Evolutionary conservation across 345 rosid species (phyloP), one percentile per base, ranked within the genome.

Genomic region (Boechera stricta): DNA sequence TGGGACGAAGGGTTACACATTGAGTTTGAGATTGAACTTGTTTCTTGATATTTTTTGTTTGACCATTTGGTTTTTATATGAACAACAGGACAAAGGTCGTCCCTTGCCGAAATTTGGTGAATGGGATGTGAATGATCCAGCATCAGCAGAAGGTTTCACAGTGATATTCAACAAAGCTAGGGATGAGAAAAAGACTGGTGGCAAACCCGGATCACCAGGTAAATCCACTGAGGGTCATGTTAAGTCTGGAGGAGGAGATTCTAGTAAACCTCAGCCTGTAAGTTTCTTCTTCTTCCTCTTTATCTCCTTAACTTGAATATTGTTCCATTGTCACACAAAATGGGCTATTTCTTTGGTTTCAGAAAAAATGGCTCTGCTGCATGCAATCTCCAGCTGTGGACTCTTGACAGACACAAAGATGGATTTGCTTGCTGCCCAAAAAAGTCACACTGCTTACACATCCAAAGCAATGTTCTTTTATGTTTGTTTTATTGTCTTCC

Each of bases 61-160:
- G 24, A 63, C 31, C 12, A 24, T 21, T 12, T 56, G 71, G 65
- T 42, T 26, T 66, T 16, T 69, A 24, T 15, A 41, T 72, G 36
- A 32, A 45, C 7, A 80, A 69, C 87, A 94, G 96, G 97, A 94
- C 63, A 82, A 84, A 77, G 95, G 95, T 82, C 89, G 84, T 73
- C 87, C 98, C 52, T 86, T 90, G 77, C 98, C 97, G 13, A 95
- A 92, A 69, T 95, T 92, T 69, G 99, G 98, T 55, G 98, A 94
- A 86, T 92, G 98, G 97, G 98, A 94, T 74, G 98, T 92, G 63
- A 94, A 94, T 84, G 97, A 94, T 80, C 98, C 98, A 64, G 96
- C 98, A 59, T 94, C 98, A 38, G 98, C 97, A 15, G 98, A 92
- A 81, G 98, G 98, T 52, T 95, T 90, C 78, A 95, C 98, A 28